These are phyloP conservation scores for Metschnikowia hibisci DNA, from an alignment of 805 yeast genomes.

Conservation along the genomic window DNA sequence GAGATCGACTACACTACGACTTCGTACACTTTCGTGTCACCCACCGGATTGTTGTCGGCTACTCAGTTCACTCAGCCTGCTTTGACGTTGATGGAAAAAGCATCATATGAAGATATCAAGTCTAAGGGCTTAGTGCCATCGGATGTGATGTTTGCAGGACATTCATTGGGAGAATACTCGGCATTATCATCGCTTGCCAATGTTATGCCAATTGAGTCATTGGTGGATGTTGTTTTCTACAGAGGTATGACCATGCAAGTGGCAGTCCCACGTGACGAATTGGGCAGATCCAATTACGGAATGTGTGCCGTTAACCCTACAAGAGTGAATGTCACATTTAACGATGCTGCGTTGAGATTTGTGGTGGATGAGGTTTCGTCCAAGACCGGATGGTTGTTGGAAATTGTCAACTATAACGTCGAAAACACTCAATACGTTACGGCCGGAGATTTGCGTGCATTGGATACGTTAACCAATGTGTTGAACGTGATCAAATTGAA, in stretches of 20 bases:
- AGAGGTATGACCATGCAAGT: conserved; percentile 99
- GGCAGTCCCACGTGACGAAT: conserved; percentile 95
- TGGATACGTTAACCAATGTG: conserved; percentile 90
- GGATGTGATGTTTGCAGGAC: conserved; percentile 96
- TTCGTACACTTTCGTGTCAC: conserved; percentile 84
- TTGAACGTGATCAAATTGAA: conserved; percentile 89
- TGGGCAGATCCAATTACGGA: conserved; percentile 97
- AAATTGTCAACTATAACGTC: conserved; percentile 97
- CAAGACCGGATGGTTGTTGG: conserved; percentile 90
- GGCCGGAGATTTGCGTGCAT: conserved; percentile 96
- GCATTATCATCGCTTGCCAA: conserved; percentile 96
- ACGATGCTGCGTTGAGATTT: conserved; percentile 89
- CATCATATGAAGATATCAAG: conserved; percentile 96
- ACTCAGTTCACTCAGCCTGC: conserved; percentile 99
- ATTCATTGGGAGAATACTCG: conserved; percentile 98
- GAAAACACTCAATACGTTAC: conserved; percentile 98
- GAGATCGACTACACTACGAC: conserved; percentile 77
- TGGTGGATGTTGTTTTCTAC: conserved; percentile 97
- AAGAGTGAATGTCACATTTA: conserved; percentile 82
- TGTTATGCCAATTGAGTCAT: conserved; percentile 96
- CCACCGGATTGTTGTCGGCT: conserved; percentile 92
- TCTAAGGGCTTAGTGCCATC: conserved; percentile 92
- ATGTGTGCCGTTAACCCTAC: conserved; percentile 99
- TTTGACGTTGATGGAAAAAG: conserved; percentile 97
- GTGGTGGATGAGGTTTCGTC: conserved; percentile 84